Base-by-base conservation (phyloP, 192 early-diverging fungal genomes). In the Entomortierella parvispora region DNA sequence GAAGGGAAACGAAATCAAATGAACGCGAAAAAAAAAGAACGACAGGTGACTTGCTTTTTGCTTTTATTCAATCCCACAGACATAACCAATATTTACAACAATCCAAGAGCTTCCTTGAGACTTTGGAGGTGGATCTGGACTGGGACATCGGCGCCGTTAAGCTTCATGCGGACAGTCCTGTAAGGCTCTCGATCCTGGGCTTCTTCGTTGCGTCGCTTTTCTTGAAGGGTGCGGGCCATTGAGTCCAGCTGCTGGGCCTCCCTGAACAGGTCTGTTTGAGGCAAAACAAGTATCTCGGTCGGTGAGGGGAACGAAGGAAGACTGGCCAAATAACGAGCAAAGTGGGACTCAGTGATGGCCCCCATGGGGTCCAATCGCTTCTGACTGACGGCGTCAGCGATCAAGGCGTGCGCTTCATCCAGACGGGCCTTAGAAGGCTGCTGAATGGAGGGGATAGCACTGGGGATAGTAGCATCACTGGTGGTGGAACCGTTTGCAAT, bases 191-290 rank as follows among this genome's bases (percentile, higher is more conserved):
- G 37, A 5, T 40, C 37, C 37, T 9, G 37, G 37, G 37, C 37
- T 12, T 40, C 37, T 12, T 40, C 37, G 5, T 5, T 12, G 12
- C 37, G 37, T 40, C 37, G 37, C 37, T 40, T 40, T 40, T 40
- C 37, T 40, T 9, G 37, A 5, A 40, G 37, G 12, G 37, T 5
- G 12, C 37, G 37, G 37, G 37, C 37, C 37, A 40, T 40, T 12
- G 37, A 5, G 37, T 58, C 55, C 18, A 58, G 37, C 4, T 40
- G 31, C 34, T 58, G 55, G 29, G 55, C 23, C 9, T 58, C 31
- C 18, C 33, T 10, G 26, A 58, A 58, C 33, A n/a, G n/a, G 55
- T 58, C 14, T 18, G 55, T 58, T 7, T 58, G 33, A n/a, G 55
- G 55, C 20, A 58, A n/a, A 5, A 14, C 34, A 9, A 58, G 31